A percentile compares a stretch with the other conserved stretches of the same genome.
phyloP scores from a whole-genome alignment of 805 yeast genomes.

The Brettanomyces bruxellensis region DNA sequence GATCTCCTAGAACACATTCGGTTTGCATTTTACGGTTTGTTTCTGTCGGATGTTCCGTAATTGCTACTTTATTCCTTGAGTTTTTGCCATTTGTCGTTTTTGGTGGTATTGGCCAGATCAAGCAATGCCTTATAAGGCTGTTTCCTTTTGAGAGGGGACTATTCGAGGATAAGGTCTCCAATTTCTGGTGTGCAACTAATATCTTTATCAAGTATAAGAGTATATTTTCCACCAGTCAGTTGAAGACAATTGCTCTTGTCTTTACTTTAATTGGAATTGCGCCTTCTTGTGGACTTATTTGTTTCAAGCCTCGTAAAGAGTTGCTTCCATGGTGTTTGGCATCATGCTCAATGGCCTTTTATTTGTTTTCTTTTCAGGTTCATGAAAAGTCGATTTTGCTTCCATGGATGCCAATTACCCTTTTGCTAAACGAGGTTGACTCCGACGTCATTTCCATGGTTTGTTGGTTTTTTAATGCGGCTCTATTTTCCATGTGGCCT shows the following conservation, averaged over 20 bases:
- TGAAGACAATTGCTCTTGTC: constrained; percentile 49
- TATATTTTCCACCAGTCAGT: constrained; percentile 42
- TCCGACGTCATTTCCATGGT: constrained; percentile 60
- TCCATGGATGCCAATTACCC: constrained; percentile 77
- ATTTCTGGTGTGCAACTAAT: constrained; percentile 95
- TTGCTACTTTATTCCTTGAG: constrained; percentile 39
- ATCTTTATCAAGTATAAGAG: constrained; percentile 60
- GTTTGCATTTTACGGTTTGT: constrained; percentile 51
- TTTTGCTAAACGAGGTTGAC: constrained; percentile 49
- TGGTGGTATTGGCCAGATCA: constrained; percentile 38
- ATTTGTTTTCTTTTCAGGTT: constrained; percentile 86
- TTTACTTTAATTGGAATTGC: constrained; percentile 43
- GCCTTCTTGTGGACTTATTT: constrained; percentile 46
- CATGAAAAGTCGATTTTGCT: constrained; percentile 89
- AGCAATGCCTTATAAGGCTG: constrained; percentile 56
- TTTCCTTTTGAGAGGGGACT: constrained; percentile 92
- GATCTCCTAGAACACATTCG: constrained; percentile 12
- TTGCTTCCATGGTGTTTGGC: constrained; percentile 66
- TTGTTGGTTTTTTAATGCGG: constrained; percentile 81
- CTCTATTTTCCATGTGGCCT: constrained; percentile 84
- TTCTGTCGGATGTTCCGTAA: constrained; percentile 55
- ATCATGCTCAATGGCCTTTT: constrained; percentile 81
- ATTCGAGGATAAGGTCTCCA: constrained; percentile 96
- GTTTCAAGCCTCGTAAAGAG: constrained; percentile 41
- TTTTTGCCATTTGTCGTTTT: constrained; percentile 52